Base-by-base conservation (phyloP, 768 basidiomycete genomes). In the Podaxis carcinomalis region DNA sequence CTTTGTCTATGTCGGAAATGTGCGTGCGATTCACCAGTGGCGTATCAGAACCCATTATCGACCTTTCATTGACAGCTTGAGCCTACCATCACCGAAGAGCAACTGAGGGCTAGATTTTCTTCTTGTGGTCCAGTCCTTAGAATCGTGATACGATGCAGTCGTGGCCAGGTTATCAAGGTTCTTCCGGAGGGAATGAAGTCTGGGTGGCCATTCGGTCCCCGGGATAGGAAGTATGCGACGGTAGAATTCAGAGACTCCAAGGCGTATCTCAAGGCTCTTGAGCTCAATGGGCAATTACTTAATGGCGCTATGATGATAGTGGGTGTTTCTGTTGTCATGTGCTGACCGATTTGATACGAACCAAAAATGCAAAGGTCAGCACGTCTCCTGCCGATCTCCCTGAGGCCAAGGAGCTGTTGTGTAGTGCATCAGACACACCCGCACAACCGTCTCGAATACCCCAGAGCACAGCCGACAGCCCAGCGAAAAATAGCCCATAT, bases 1-100 rank as follows among this genome's bases (percentile, higher is more conserved):
- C 68, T 35, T 75, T 61, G 77, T 84, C 23, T 88, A 76, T 64
- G 82, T 87, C 19, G 87, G 88, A 42, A 89, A 89, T 67, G 88
- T 89, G 65, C 63, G 85, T 74, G 13, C 10, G 23, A 53, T 37
- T 19, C 37, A 39, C 16, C 35, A 16, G 11, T 4, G 5, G 25
- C 6, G 56, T 49, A 50, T 23, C 6, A n/a, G 35, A 57, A 10
- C 21, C 64, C 60, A 25, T 13, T 13, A 19, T 21, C 58, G 46
- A 37, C 44, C 13, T 47, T 59, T 49, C 13, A 39, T 56, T 51
- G 36, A 60, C 62, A 78, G 76, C 51, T 79, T 32, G 67, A 74
- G 46, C 71, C 77, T 9, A 65, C 69, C 1, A 75, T 79, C 51
- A 75, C 70, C 19, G 69, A 73, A 50, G 63, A 67, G 4, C 66